phyloP scores from a whole-genome alignment of 192 early-diverging fungal genomes.

The Podila horticola region DNA sequence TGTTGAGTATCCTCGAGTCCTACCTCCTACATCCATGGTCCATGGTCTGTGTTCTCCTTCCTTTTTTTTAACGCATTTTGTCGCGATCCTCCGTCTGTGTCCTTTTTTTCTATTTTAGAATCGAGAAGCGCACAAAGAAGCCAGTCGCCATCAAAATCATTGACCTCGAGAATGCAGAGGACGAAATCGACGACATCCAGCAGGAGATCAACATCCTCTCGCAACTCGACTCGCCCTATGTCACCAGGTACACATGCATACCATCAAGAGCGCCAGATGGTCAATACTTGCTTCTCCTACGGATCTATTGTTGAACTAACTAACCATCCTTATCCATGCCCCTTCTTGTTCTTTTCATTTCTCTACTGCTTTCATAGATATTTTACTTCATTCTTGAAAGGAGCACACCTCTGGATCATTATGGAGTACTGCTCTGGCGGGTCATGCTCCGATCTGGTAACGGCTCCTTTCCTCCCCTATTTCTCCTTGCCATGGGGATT shows the following conservation, averaged over 20 bases:
- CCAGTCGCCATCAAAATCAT: constrained; percentile 96
- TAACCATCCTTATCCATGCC: background rate
- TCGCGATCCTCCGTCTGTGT: constrained; percentile 6
- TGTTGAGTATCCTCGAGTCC: too few relatives aligned
- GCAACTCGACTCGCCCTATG: constrained; percentile 86
- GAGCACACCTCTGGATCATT: constrained; percentile 93
- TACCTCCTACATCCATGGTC: too few relatives aligned
- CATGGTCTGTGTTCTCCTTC: background rate
- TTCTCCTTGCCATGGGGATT: background rate
- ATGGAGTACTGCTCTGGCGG: constrained; percentile 97
- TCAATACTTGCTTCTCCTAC: too few relatives aligned
- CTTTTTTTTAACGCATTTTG: background rate
- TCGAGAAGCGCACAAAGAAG: constrained; percentile 68
- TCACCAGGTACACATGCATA: constrained; percentile 66
- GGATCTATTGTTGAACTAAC: background rate
- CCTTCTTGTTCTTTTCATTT: too few relatives aligned
- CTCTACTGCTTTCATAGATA: constrained; percentile 59
- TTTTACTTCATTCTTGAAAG: constrained; percentile 90
- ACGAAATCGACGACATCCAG: constrained; percentile 98
- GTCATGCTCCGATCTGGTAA: constrained; percentile 91
- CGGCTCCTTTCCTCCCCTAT: background rate
- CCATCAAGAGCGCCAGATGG: too few relatives aligned
- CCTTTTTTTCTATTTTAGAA: constrained; percentile 48
- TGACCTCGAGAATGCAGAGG: constrained; percentile 93
- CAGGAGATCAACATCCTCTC: constrained; percentile 95